These are phyloP conservation scores for Amanita rubescens DNA, from an alignment of 768 basidiomycete genomes.

Conservation along the genomic window DNA sequence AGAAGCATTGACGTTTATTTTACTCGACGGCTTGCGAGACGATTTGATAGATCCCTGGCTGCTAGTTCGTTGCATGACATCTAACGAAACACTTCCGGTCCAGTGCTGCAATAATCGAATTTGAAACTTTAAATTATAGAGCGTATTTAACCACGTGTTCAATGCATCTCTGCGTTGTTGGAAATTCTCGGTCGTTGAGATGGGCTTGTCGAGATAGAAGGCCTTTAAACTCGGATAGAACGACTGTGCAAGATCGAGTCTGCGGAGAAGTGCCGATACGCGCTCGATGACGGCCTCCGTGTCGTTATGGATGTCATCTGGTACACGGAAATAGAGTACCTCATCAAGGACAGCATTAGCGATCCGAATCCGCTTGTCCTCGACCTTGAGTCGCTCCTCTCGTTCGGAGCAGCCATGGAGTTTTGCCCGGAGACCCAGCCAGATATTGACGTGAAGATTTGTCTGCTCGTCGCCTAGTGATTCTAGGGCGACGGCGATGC, in stretches of 20 bases:
- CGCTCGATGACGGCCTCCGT: conserved; percentile 47
- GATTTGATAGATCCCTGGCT: conserved; percentile 44
- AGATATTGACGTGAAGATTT: conserved; percentile 62
- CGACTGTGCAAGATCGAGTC: conserved; percentile 76
- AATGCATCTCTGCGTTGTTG: conserved; percentile 84
- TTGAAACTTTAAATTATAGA: conserved; percentile 77
- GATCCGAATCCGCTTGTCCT: conserved; percentile 73
- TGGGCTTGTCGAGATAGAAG: conserved; percentile 70
- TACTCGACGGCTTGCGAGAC: conserved; percentile 17
- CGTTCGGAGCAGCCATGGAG: conserved; percentile 72
- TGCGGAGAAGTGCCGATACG: conserved; percentile 59
- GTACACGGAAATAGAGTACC: conserved; percentile 67
- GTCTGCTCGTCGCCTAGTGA: conserved; percentile 63
- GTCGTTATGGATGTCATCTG: conserved; percentile 25
- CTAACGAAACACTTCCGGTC: conserved; percentile 90
- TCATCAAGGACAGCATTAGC: conserved; percentile 85
- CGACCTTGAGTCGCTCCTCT: conserved; percentile 75
- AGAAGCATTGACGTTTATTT: conserved; percentile 22
- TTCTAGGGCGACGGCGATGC: conserved; percentile 77
- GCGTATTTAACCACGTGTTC: conserved; percentile 87
- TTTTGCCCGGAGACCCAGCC: conserved; percentile 87
- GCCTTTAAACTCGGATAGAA: conserved; percentile 82
- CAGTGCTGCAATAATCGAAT: conserved; percentile 78
- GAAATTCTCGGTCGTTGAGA: conserved; percentile 58
- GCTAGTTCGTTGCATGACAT: conserved; percentile 75